Evolutionary conservation across 768 basidiomycete genomes (phyloP).

Genomic region (Rhodocollybia butyracea): DNA sequence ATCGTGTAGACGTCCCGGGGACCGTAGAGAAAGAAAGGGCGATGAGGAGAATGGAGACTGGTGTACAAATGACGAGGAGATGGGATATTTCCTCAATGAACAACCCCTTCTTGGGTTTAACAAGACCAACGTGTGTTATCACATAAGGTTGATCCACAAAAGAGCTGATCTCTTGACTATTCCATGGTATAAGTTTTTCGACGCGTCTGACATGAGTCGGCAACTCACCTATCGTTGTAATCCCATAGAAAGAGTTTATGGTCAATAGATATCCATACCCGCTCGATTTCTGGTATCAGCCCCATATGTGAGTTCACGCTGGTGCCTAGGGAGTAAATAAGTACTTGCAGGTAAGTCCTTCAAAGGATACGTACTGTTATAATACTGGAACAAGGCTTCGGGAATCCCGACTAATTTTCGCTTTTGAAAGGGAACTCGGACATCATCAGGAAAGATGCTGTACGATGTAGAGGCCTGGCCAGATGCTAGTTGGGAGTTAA

Average conservation of each 20-base stretch:
- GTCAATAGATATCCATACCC: conserved; percentile 94
- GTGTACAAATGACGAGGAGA: conserved; percentile 88
- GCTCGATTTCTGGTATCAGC: conserved; percentile 87
- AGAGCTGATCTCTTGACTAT: conserved; percentile 86
- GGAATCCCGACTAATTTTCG: conserved; percentile 73
- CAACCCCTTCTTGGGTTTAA: conserved; percentile 79
- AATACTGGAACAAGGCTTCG: conserved; percentile 74
- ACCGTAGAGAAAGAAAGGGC: conserved; percentile 64
- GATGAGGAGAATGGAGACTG: conserved; percentile 77
- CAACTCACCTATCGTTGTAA: conserved; percentile 83
- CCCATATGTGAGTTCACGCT: conserved; percentile 83
- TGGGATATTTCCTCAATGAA: conserved; percentile 92
- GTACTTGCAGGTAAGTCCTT: conserved; percentile 7
- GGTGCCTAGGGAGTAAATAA: conserved; percentile 39
- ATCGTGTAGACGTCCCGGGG: conserved; percentile 35
- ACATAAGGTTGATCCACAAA: conserved; percentile 89
- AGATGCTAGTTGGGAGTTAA: conserved; percentile 33
- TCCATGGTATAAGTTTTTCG: conserved; percentile 5
- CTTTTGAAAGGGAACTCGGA: conserved; percentile 78
- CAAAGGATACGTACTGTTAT: conserved; percentile 51
- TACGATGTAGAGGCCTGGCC: conserved; percentile 74
- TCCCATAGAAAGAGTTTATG: conserved; percentile 96
- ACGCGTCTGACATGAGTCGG: background rate
- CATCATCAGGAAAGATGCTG: conserved; percentile 74
- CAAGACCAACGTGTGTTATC: conserved; percentile 85